Conservation (phyloP, 768 basidiomycete genomes). For the Psilocybe azurescens region DNA sequence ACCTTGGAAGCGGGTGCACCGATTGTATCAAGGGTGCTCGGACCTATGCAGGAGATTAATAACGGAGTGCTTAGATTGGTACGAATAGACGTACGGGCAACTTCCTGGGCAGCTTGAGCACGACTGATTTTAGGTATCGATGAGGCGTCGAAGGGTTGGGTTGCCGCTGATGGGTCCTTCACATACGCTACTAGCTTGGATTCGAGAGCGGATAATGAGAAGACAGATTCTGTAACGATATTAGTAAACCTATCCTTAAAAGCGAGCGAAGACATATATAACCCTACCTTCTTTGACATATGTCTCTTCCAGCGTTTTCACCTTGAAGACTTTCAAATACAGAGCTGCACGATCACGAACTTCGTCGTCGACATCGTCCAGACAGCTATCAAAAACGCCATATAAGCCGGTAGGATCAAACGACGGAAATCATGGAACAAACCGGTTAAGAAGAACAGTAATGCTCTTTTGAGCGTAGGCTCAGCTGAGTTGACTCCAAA, state of each 20-base stretch:
- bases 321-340: conserved; percentile 86
- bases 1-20: conserved; percentile 67
- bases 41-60: conserved; percentile 52
- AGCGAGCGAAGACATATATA: neutral
- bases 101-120: conserved; percentile 87
- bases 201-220: conserved; percentile 89
- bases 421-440: conserved; percentile 23
- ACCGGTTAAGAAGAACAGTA: conserved; percentile 86
- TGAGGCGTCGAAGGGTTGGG: conserved; percentile 82
- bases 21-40: conserved; percentile 86
- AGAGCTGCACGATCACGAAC: conserved; percentile 97
- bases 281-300: conserved; percentile 90
- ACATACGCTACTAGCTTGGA: conserved; percentile 93
- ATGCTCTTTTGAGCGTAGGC: conserved; percentile 82
- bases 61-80: neutral
- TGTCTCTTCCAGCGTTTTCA: conserved; percentile 77
- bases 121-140: conserved; percentile 94
- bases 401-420: conserved; percentile 8
- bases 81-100: conserved; percentile 67
- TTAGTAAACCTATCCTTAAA: conserved; percentile 4
- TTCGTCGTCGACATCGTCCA: conserved; percentile 99
- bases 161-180: conserved; percentile 73
- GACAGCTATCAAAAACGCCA: conserved; percentile 59
- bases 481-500: conserved; percentile 93
- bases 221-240: conserved; percentile 78